Percentiles rank a stretch among this genome's conserved stretches.
Conservation (phyloP, 2,329 filamentous ascomycete species). For the Neurospora crassa region DNA sequence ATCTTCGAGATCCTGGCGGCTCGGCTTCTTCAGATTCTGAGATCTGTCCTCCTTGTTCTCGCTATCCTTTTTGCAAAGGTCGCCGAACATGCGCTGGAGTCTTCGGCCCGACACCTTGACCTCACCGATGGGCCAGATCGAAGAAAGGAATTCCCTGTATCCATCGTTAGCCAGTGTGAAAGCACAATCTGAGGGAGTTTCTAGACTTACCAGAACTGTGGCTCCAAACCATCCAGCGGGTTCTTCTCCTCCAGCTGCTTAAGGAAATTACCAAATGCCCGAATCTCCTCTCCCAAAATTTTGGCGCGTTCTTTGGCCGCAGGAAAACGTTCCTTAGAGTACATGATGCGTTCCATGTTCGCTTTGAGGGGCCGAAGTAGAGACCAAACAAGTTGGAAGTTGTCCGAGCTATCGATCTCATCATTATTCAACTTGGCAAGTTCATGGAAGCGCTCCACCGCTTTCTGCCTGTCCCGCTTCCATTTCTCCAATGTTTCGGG, state of each 20-base stretch:
- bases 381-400: slow-evolving; percentile 29
- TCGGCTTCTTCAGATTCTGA: slow-evolving; percentile 15
- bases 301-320: slow-evolving; percentile 25
- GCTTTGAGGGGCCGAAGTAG: slow-evolving; percentile 26
- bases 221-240: slow-evolving; percentile 25
- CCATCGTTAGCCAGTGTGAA: slow-evolving; percentile 12
- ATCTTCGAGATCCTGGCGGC: slow-evolving; percentile 26
- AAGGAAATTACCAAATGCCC: slow-evolving; percentile 27
- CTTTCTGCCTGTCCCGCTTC: slow-evolving; percentile 24
- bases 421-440: slow-evolving; percentile 27
- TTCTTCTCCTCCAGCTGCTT: slow-evolving; percentile 23
- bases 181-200: background rate
- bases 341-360: slow-evolving; percentile 29
- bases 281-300: slow-evolving; percentile 28
- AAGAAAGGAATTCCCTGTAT: slow-evolving; percentile 28
- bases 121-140: slow-evolving; percentile 29
- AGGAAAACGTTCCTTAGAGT: slow-evolving; percentile 24
- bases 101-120: slow-evolving; percentile 27
- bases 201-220: slow-evolving; percentile 26
- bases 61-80: slow-evolving; percentile 25
- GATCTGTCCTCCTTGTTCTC: slow-evolving; percentile 19
- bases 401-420: slow-evolving; percentile 25
- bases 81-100: slow-evolving; percentile 27
- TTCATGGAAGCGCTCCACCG: slow-evolving; percentile 28
- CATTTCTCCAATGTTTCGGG: slow-evolving; percentile 26